Evolutionary conservation across 441 rosid genomes (phyloP).

Genomic region (Pelargonium myrrhifolium): DNA sequence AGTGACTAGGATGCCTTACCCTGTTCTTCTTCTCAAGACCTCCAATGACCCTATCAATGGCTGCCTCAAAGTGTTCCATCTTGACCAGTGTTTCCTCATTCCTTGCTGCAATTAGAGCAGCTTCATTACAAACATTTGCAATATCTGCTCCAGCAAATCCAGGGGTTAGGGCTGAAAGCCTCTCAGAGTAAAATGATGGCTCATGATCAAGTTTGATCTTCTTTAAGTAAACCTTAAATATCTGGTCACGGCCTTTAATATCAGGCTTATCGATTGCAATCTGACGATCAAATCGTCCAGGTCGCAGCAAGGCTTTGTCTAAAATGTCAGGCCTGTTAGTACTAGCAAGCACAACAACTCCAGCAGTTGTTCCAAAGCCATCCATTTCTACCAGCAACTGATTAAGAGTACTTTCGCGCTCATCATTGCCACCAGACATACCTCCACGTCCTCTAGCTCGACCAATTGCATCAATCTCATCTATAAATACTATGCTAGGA

Average conservation of each 20-base stretch:
- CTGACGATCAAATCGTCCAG: slow-evolving; percentile 73
- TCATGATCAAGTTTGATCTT: slow-evolving; percentile 55
- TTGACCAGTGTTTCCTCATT: slow-evolving; percentile 35
- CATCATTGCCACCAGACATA: slow-evolving; percentile 55
- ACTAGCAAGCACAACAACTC: slow-evolving; percentile 72
- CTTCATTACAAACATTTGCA: slow-evolving; percentile 70
- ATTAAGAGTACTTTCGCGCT: slow-evolving; percentile 68
- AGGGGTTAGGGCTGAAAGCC: slow-evolving; percentile 73
- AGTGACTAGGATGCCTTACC: slow-evolving; percentile 25
- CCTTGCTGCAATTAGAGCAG: slow-evolving; percentile 70
- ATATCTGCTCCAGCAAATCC: slow-evolving; percentile 83
- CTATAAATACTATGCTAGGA: slow-evolving; percentile 64
- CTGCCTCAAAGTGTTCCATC: slow-evolving; percentile 63
- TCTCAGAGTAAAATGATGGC: slow-evolving; percentile 57
- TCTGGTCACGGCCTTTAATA: slow-evolving; percentile 71
- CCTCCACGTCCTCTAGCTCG: slow-evolving; percentile 80
- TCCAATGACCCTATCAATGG: slow-evolving; percentile 70
- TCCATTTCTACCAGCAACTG: slow-evolving; percentile 72
- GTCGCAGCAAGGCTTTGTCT: slow-evolving; percentile 64
- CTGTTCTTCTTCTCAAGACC: slow-evolving; percentile 72
- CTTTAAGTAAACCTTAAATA: slow-evolving; percentile 51
- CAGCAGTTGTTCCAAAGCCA: slow-evolving; percentile 67
- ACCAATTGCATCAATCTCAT: slow-evolving; percentile 76
- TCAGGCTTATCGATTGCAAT: slow-evolving; percentile 68
- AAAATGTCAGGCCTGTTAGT: slow-evolving; percentile 76